phyloP scores from a whole-genome alignment of 139 green algal genomes.

The Coelastrella sp. region DNA sequence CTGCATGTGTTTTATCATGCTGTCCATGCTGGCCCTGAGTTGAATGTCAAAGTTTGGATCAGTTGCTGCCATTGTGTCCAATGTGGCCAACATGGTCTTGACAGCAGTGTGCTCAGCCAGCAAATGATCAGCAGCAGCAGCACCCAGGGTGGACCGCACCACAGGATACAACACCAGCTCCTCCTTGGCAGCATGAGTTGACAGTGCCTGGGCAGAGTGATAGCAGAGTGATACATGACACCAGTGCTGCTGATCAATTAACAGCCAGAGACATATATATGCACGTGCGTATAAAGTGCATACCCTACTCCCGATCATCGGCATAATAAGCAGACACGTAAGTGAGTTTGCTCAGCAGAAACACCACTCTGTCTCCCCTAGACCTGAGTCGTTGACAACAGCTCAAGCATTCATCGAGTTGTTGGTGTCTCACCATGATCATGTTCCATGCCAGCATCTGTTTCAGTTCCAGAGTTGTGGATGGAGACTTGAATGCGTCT shows the following conservation, averaged over 20 bases:
- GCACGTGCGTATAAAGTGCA: no score
- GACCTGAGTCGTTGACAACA: no score
- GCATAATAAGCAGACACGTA: no score
- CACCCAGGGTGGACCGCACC: conserved; percentile 28
- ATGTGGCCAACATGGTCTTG: conserved; percentile 22
- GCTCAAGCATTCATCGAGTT: not conserved
- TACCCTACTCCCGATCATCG: no score
- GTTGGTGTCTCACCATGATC: conserved; percentile 29
- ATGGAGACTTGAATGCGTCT: conserved; percentile 35
- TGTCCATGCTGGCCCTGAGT: conserved; percentile 15
- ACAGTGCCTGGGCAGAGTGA: conserved; percentile 16
- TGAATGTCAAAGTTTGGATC: conserved; percentile 46
- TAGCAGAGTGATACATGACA: not conserved
- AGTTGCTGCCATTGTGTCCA: conserved; percentile 40
- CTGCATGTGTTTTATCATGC: conserved; percentile 33
- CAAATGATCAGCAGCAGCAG: conserved; percentile 17
- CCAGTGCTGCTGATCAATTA: not conserved
- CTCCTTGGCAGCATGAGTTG: conserved; percentile 40
- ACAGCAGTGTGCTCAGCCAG: conserved; percentile 25
- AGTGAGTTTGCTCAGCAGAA: no score
- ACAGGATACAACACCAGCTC: conserved; percentile 42
- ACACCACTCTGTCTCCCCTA: no score
- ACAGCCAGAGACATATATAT: not conserved
- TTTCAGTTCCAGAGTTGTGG: conserved; percentile 4
- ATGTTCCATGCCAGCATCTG: conserved; percentile 50